Base-by-base conservation (phyloP, 768 basidiomycete genomes). In the Boletellus ananiceps region DNA sequence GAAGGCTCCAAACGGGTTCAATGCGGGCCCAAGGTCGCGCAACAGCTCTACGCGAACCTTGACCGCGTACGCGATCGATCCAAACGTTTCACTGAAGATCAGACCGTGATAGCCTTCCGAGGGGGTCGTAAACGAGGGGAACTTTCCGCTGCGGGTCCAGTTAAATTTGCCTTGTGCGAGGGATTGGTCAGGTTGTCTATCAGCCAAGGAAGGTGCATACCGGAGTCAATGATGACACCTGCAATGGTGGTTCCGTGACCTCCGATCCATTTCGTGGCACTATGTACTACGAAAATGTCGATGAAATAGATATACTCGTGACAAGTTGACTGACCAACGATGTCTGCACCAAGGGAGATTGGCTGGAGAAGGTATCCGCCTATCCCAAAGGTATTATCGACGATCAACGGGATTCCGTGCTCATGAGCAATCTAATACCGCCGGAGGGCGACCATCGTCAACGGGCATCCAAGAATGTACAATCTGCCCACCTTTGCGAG, bases 191-290 rank as follows among this genome's bases (percentile, higher is more conserved):
- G 13, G 31, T 40, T n/a, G 2, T 11, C 25, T 4, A 37, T 9
- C 7, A 14, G 13, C 41, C 4, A 29, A 40, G 18, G 11, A 47
- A 49, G 56, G 34, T 56, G 67, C 61, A 27, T 62, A 71, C 82
- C 83, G 13, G 71, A 69, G 54, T 86, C 84, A 21, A 86, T 55
- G 25, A 85, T 66, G 14, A 84, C 78, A 34, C 84, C 84, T 0
- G 72, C 83, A 44, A 86, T 78, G 7, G 80, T 82, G 8, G 81
- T 83, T n/a, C 84, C 83, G 43, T 82, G 81, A 0, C 81, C 81
- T 1, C 81, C 73, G 6, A 85, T 80, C 84, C 83, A 85, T 58
- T 86, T 84, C 0, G 82, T 84, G 2, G 79, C 79, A 27, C 76
- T 78, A 57, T 81, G 75, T 0, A 79, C 78, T 76, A 18, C 13